phyloP scores from a whole-genome alignment of 2,329 filamentous ascomycete species.

The Hysterium pulicare region DNA sequence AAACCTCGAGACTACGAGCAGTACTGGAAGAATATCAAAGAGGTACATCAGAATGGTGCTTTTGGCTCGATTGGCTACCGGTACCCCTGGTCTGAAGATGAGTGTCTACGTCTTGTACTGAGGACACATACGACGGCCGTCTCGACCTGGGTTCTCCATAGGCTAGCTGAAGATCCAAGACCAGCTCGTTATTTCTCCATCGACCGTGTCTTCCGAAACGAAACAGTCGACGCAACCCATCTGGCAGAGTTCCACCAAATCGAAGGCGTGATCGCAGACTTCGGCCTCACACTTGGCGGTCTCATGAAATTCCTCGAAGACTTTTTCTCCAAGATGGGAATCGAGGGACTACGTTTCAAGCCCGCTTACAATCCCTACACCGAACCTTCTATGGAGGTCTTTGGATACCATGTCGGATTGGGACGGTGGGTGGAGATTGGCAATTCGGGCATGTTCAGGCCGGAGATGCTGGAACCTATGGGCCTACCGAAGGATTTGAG shows the following conservation, averaged over 20 bases:
- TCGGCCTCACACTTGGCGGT: conserved; percentile 85
- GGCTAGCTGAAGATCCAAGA: conserved; percentile 76
- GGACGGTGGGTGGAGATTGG: conserved; percentile 95
- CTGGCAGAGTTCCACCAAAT: conserved; percentile 98
- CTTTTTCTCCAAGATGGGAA: conserved; percentile 96
- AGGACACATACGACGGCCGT: conserved; percentile 95
- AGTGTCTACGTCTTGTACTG: conserved; percentile 81
- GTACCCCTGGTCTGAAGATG: conserved; percentile 87
- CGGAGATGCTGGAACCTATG: conserved; percentile 96
- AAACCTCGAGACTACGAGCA: conserved; percentile 66
- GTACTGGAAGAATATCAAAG: conserved; percentile 84
- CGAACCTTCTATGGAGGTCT: conserved; percentile 97
- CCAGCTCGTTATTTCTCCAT: conserved; percentile 98
- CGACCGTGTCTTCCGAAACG: conserved; percentile 96
- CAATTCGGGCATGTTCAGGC: conserved; percentile 97
- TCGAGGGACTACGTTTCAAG: conserved; percentile 85
- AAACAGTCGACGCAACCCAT: conserved; percentile 95
- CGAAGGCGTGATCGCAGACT: conserved; percentile 97
- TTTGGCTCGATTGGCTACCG: conserved; percentile 95
- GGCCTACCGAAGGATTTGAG: conserved; percentile 86
- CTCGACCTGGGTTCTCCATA: conserved; percentile 85
- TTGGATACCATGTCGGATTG: conserved; percentile 86
- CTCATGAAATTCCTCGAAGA: conserved; percentile 92
- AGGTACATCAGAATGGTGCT: conserved; percentile 86
- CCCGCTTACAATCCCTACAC: conserved; percentile 80